A percentile compares a stretch with the other conserved stretches of the same genome.
These are phyloP conservation scores for Salix caprea DNA, from an alignment of 345 rosid genomes.

Conservation along the genomic window DNA sequence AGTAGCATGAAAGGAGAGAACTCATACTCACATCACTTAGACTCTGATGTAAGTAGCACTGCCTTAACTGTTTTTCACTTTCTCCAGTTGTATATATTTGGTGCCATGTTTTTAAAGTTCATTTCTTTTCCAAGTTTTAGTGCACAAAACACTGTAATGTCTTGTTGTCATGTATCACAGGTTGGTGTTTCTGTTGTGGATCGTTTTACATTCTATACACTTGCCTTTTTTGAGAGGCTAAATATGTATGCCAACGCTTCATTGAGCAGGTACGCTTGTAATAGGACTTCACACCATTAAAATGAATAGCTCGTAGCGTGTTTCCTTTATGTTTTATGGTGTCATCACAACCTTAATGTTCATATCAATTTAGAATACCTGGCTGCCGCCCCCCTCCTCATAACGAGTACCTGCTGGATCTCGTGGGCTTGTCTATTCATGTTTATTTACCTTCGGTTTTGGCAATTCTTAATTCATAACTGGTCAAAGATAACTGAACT, in stretches of 20 bases:
- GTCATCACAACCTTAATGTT: not conserved
- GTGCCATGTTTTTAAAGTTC: not conserved
- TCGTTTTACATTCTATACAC: slow-evolving; percentile 88
- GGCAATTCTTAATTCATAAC: not conserved
- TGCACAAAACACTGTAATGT: not conserved
- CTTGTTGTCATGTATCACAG: slow-evolving; percentile 35
- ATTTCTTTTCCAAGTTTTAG: slow-evolving; percentile 10
- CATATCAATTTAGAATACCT: not conserved
- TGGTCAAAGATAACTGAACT: not conserved
- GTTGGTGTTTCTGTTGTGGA: slow-evolving; percentile 97
- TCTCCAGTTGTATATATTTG: slow-evolving; percentile 5
- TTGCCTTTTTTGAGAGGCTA: slow-evolving; percentile 88
- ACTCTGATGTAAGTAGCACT: slow-evolving; percentile 68
- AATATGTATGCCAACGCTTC: slow-evolving; percentile 87
- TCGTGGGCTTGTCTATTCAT: not conserved
- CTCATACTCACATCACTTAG: slow-evolving; percentile 98
- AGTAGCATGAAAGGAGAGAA: slow-evolving; percentile 97
- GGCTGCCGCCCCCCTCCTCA: not conserved
- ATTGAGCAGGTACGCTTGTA: slow-evolving; percentile 62
- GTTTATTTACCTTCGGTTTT: not conserved
- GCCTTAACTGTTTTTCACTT: slow-evolving; percentile 1
- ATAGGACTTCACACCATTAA: not conserved
- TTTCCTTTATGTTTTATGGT: not conserved
- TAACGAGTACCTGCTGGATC: not conserved
- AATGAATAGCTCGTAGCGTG: not conserved